phyloP scores from a whole-genome alignment of 2,329 filamentous ascomycete genomes.

The Trichophyton equinum region DNA sequence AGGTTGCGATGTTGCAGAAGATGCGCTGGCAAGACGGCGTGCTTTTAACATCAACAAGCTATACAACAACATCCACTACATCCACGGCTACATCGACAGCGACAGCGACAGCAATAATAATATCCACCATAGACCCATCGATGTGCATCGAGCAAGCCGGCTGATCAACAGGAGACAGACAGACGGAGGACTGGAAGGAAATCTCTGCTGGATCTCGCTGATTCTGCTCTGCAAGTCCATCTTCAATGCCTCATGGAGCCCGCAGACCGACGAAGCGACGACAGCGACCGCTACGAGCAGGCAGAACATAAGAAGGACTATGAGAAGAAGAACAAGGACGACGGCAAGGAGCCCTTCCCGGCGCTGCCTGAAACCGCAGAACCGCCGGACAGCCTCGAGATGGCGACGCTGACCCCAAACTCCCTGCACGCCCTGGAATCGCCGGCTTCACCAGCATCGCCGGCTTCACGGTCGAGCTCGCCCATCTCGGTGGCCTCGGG shows the following conservation, averaged over 20 bases:
- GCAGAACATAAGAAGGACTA: neutral
- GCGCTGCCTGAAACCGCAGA: no score
- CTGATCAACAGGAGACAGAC: neutral
- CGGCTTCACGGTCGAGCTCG: slow-evolving; percentile 7
- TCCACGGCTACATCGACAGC: neutral
- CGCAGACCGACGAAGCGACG: neutral
- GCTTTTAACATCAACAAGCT: no score
- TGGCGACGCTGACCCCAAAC: no score
- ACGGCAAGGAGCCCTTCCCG: neutral
- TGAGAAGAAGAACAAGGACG: neutral
- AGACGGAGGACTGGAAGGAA: neutral
- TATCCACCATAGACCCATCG: neutral
- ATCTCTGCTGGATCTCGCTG: neutral
- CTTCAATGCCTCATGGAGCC: neutral
- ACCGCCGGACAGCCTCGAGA: no score
- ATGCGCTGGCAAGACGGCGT: no score
- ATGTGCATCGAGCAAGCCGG: neutral
- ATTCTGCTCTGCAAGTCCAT: no score
- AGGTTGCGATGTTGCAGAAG: no score
- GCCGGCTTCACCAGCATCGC: neutral
- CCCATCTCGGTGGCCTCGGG: slow-evolving; percentile 13
- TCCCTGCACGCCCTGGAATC: no score
- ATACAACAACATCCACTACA: neutral
- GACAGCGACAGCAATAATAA: no score
- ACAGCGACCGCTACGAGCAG: neutral